Evolutionary conservation across 2,329 filamentous ascomycete species (phyloP), one percentile per base, ranked within the genome.

Genomic region (Cladosporium sp.): DNA sequence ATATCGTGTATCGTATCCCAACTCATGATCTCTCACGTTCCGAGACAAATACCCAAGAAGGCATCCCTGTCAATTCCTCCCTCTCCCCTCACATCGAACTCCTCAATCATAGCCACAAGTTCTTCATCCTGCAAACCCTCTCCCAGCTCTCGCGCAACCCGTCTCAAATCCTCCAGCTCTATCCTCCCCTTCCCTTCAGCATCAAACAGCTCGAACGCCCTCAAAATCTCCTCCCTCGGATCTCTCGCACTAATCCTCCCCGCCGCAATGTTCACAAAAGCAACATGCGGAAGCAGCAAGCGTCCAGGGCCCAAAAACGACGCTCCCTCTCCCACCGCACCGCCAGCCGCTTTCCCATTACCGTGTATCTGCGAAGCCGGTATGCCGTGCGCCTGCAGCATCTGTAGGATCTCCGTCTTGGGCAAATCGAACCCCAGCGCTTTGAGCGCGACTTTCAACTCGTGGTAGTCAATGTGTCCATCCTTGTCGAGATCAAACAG

Each of bases 401-500:
- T 82, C 39, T 79, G 75, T 62, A 92, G 84, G 53, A 95, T 89
- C 60, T 95, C 89, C 55, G 83, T 76, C 69, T 95, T 95, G 52
- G 88, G 80, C 43, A 95, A 77, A 62, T 94, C 89, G 74, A 97
- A 97, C 57, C 93, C 93, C 1, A 98, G 83, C 3, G 93, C 93
- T 67, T 94, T 93, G 62, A 97, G 84, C 53, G 92, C 90, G 72
- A 97, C 93, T 70, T 93, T 92, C 67, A 97, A 88, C 72, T 98
- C 93, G 73, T 97, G 93, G 76, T 95, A 97, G 74, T 97, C 92
- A 65, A 98, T 88, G 69, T 87, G 84, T 40, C 84, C 81, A 73
- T 97, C 91, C 68, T 94, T 92, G 77, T 97, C 92, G 64, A 95
- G 86, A 69, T 97, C 93, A 77, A 98, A 97, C 57, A 97, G 83